Evolutionary conservation across 495 filamentous ascomycete species (phyloP).

Genomic region (Talaromyces stipitatus): DNA sequence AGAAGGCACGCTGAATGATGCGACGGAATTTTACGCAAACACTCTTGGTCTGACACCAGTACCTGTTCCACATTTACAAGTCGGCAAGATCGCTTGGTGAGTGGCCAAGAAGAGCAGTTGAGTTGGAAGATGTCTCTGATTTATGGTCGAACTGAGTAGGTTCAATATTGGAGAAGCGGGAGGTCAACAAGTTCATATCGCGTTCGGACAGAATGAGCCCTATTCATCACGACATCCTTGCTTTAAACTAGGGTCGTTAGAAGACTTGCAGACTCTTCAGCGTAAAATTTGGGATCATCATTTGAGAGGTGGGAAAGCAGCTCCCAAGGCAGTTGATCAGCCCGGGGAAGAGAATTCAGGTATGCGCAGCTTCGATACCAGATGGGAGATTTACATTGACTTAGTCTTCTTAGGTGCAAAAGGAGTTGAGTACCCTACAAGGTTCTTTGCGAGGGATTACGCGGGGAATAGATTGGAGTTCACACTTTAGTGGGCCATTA

Average conservation of each 20-base stretch:
- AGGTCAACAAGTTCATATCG: slow-evolving; percentile 55
- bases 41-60: slow-evolving; percentile 45
- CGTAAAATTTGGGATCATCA: slow-evolving; percentile 47
- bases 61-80: slow-evolving; percentile 43
- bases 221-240: slow-evolving; percentile 47
- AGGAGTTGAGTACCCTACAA: slow-evolving; percentile 49
- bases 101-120: neutral
- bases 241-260: slow-evolving; percentile 39
- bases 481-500: slow-evolving; percentile 29
- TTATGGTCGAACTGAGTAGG: slow-evolving; percentile 13
- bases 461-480: slow-evolving; percentile 58
- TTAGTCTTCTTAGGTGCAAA: slow-evolving; percentile 44
- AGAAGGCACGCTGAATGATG: slow-evolving; percentile 41
- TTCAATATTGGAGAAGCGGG: slow-evolving; percentile 47
- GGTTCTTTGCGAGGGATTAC: slow-evolving; percentile 59
- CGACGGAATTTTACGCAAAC: slow-evolving; percentile 46
- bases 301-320: slow-evolving; percentile 34
- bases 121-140: neutral
- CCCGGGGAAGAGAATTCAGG: slow-evolving; percentile 46
- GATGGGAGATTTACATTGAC: neutral
- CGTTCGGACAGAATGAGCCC: slow-evolving; percentile 40
- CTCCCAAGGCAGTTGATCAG: slow-evolving; percentile 46
- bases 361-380: slow-evolving; percentile 10
- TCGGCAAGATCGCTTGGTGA: slow-evolving; percentile 43
- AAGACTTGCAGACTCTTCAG: slow-evolving; percentile 40